Base-by-base conservation (phyloP, 768 basidiomycete species). In the Amanita molliuscula region DNA sequence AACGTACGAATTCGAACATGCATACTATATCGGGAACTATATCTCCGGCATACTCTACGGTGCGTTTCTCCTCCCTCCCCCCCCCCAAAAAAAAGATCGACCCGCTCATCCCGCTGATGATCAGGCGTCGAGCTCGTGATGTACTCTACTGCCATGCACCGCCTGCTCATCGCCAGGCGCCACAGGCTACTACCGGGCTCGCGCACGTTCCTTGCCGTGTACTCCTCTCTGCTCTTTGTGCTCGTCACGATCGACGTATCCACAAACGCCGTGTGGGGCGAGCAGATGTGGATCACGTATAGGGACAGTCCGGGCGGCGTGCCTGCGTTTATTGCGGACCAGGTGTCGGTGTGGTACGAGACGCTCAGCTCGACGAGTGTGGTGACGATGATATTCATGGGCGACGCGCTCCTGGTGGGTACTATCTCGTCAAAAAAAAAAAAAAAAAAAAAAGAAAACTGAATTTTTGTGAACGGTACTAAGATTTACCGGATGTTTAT, bases 41-140 rank as follows among this genome's bases (percentile, higher is more conserved):
- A 57, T 65, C 54, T 60, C 62, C 29, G 64, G 60, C 13, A 65
- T 65, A n/a, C n/a, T n/a, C n/a, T n/a, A n/a, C n/a, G n/a, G n/a
- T n/a, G n/a, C n/a, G n/a, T n/a, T n/a, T n/a, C n/a, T n/a, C n/a
- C n/a, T n/a, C n/a, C n/a, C n/a, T n/a, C n/a, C n/a, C n/a, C n/a
- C n/a, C n/a, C n/a, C n/a, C n/a, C n/a, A n/a, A n/a, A n/a, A n/a
- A n/a, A n/a, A n/a, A n/a, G n/a, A n/a, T n/a, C n/a, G n/a, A n/a
- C n/a, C n/a, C n/a, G n/a, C n/a, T n/a, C n/a, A n/a, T n/a, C n/a
- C n/a, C n/a, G n/a, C 23, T 4, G 23, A 23, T 23, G 23, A 23
- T 23, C 51, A 65, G 64, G 64, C 21, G 47, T 63, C 34, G 58
- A 62, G 43, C 55, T 65, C 20, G 58, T 59, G 47, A 57, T 65